Conservation (phyloP, 805 yeast genomes). For the Pichia heedii region DNA sequence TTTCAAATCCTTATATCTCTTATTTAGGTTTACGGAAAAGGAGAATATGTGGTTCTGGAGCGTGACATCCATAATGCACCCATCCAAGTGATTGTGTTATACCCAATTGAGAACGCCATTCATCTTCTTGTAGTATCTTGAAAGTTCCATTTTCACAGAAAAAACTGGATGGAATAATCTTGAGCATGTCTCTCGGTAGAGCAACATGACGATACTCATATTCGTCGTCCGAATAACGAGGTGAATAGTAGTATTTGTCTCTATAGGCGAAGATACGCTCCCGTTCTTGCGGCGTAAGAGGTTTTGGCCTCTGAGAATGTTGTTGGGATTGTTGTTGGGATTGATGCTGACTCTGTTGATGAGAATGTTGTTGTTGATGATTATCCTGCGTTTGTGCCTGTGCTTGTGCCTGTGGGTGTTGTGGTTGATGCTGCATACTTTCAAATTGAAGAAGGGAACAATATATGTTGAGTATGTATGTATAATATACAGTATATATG, state of each 20-base stretch:
- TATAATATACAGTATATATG: too few species aligned
- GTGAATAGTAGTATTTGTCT: slow-evolving; percentile 90
- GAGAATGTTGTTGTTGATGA: slow-evolving; percentile 3
- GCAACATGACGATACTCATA: slow-evolving; percentile 95
- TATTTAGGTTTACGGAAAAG: slow-evolving; percentile 61
- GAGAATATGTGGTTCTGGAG: slow-evolving; percentile 97
- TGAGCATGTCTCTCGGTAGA: slow-evolving; percentile 92
- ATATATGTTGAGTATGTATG: too few species aligned
- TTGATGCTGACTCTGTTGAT: slow-evolving; percentile 1
- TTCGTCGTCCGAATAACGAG: slow-evolving; percentile 84
- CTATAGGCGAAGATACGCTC: slow-evolving; percentile 84
- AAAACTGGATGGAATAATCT: slow-evolving; percentile 88
- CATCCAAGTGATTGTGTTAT: slow-evolving; percentile 96
- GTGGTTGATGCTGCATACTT: neutral
- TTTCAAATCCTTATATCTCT: neutral
- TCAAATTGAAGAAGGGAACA: too few species aligned
- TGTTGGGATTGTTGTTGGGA: slow-evolving; percentile 1
- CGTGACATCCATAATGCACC: slow-evolving; percentile 96
- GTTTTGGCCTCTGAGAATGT: slow-evolving; percentile 39
- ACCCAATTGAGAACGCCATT: slow-evolving; percentile 92
- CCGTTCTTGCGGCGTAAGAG: slow-evolving; percentile 72
- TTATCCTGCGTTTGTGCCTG: neutral
- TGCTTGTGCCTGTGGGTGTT: too few species aligned
- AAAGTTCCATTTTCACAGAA: slow-evolving; percentile 93
- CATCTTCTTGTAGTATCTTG: slow-evolving; percentile 85